Percentiles rank a stretch among this genome's conserved stretches.
These are phyloP conservation scores for Fusarium irregulare DNA, from an alignment of 2,329 filamentous ascomycete genomes.

Conservation along the genomic window DNA sequence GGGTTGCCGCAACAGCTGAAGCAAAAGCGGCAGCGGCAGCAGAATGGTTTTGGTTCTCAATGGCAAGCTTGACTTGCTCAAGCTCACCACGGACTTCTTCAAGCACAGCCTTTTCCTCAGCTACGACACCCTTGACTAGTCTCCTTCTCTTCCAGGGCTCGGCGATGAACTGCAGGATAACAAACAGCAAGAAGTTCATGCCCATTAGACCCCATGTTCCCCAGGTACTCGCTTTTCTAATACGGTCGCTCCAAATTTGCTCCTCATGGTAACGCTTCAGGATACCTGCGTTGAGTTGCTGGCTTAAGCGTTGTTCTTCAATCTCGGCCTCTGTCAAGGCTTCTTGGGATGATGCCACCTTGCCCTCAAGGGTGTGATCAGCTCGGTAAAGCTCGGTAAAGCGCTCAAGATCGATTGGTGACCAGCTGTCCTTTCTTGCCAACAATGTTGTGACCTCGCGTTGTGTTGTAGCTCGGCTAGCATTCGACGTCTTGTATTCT, in stretches of 20 bases:
- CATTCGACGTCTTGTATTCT: slow-evolving; percentile 84
- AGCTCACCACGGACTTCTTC: slow-evolving; percentile 62
- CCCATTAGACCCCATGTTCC: slow-evolving; percentile 99
- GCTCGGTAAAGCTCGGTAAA: slow-evolving; percentile 93
- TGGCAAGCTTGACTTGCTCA: slow-evolving; percentile 47
- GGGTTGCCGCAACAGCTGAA: slow-evolving; percentile 23
- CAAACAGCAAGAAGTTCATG: slow-evolving; percentile 88
- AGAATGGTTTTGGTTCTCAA: slow-evolving; percentile 44
- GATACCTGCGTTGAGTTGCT: slow-evolving; percentile 83
- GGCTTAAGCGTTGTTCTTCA: slow-evolving; percentile 80
- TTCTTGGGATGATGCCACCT: slow-evolving; percentile 78
- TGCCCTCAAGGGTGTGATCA: slow-evolving; percentile 92
- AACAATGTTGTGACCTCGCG: slow-evolving; percentile 95
- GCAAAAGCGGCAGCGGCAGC: slow-evolving; percentile 21
- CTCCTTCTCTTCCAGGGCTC: slow-evolving; percentile 90
- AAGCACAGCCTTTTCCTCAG: slow-evolving; percentile 73
- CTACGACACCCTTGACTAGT: slow-evolving; percentile 85
- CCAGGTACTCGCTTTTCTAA: slow-evolving; percentile 96
- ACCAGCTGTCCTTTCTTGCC: slow-evolving; percentile 94
- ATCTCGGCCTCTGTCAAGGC: slow-evolving; percentile 80
- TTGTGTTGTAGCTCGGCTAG: slow-evolving; percentile 86
- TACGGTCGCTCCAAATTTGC: slow-evolving; percentile 99
- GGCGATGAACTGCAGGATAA: slow-evolving; percentile 87
- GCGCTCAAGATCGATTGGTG: slow-evolving; percentile 85
- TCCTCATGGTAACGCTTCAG: slow-evolving; percentile 96